These are phyloP conservation scores for Castanea mollissima DNA, from an alignment of 306 rosid genomes.

Conservation along the genomic window DNA sequence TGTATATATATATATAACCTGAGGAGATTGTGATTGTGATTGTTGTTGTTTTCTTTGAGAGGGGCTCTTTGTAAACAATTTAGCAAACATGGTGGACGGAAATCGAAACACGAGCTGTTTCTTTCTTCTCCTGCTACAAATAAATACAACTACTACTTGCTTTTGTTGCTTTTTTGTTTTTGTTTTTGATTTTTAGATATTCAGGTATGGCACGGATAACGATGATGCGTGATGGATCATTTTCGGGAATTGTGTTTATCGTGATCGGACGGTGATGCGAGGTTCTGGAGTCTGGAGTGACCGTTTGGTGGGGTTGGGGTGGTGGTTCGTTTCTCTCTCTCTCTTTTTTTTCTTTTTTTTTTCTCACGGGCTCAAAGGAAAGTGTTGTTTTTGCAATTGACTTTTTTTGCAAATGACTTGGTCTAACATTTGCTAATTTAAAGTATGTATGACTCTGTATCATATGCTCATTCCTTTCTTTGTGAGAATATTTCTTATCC, in stretches of 20 bases:
- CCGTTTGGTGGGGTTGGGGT: conserved; percentile 17
- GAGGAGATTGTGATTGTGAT: conserved; percentile 7
- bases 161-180: conserved; percentile 19
- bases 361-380: too few relatives aligned
- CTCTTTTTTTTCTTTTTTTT: too few relatives aligned
- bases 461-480: too few relatives aligned
- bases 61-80: conserved; percentile 41
- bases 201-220: conserved; percentile 32
- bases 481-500: too few relatives aligned
- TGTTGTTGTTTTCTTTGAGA: too few relatives aligned
- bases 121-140: conserved; percentile 13
- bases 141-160: not conserved
- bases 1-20: conserved; percentile 34
- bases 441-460: too few relatives aligned
- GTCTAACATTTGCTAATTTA: too few relatives aligned
- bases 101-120: conserved; percentile 14
- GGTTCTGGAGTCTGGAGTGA: conserved; percentile 3
- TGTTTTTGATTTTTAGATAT: conserved; percentile 30
- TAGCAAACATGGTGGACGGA: conserved; percentile 56
- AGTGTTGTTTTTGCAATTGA: too few relatives aligned
- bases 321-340: not conserved
- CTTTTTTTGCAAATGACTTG: too few relatives aligned
- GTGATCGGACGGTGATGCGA: conserved; percentile 33
- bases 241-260: not conserved
- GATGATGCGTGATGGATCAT: conserved; percentile 5